These are phyloP conservation scores for Porodaedalea pini DNA, from an alignment of 1,284 basidiomycete species.

Conservation along the genomic window DNA sequence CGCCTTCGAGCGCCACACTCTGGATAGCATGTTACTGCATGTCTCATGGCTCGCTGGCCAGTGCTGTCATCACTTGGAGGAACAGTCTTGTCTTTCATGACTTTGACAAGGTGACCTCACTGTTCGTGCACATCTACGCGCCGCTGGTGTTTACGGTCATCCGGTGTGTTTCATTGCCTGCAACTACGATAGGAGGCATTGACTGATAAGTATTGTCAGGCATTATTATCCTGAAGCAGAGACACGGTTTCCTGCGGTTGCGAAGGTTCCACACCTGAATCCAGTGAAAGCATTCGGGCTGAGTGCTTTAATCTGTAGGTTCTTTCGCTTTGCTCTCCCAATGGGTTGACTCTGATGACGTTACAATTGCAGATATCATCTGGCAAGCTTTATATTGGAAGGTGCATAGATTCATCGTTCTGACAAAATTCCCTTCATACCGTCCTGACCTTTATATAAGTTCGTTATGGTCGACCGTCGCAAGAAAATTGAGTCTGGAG, in stretches of 20 bases:
- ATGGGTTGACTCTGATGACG: slow-evolving; percentile 15
- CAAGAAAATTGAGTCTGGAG: slow-evolving; percentile 82
- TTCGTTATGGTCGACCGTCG: slow-evolving; percentile 83
- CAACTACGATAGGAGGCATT: slow-evolving; percentile 14
- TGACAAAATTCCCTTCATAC: slow-evolving; percentile 1
- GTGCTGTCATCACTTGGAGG: slow-evolving; percentile 93
- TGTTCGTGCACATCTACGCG: slow-evolving; percentile 89
- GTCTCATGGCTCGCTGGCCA: slow-evolving; percentile 85
- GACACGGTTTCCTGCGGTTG: slow-evolving; percentile 78
- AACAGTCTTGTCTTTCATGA: slow-evolving; percentile 97
- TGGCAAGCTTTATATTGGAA: slow-evolving; percentile 94
- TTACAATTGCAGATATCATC: slow-evolving; percentile 57
- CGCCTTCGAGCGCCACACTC: slow-evolving; percentile 68
- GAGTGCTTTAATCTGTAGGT: slow-evolving; percentile 72
- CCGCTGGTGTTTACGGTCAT: slow-evolving; percentile 87
- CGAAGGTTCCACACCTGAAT: slow-evolving; percentile 57
- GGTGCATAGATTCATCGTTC: slow-evolving; percentile 36
- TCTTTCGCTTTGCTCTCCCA: not conserved
- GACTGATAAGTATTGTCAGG: slow-evolving; percentile 37
- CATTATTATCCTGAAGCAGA: slow-evolving; percentile 80
- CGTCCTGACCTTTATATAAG: slow-evolving; percentile 33
- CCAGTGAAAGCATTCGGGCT: slow-evolving; percentile 62
- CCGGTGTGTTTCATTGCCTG: slow-evolving; percentile 46
- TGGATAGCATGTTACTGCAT: slow-evolving; percentile 88
- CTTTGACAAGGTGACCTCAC: slow-evolving; percentile 86